phyloP scores from a whole-genome alignment of 805 yeast species.

The Hanseniaspora lindneri region DNA sequence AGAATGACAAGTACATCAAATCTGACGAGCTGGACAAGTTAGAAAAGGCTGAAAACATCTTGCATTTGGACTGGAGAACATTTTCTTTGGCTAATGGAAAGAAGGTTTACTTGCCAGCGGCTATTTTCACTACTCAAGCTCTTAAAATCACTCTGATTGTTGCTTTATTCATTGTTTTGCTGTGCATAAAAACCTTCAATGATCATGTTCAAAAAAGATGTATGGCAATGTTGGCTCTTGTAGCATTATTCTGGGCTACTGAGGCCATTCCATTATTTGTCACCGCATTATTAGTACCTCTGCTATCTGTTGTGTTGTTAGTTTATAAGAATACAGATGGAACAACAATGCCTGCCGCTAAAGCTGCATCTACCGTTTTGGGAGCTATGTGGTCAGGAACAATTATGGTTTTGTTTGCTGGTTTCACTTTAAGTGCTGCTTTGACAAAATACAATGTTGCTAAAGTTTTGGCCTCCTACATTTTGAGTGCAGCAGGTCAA shows the following conservation, averaged over 20 bases:
- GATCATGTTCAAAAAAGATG: constrained; percentile 51
- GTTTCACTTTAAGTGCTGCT: constrained; percentile 89
- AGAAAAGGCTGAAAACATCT: constrained; percentile 16
- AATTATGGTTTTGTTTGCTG: constrained; percentile 78
- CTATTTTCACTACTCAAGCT: constrained; percentile 37
- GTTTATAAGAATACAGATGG: constrained; percentile 48
- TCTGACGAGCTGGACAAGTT: constrained; percentile 23
- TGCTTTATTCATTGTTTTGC: constrained; percentile 40
- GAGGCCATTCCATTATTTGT: constrained; percentile 87
- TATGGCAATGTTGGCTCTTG: constrained; percentile 51
- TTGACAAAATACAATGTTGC: constrained; percentile 83
- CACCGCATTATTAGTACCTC: constrained; percentile 77
- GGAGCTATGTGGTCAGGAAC: constrained; percentile 90
- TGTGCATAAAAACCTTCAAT: constrained; percentile 50
- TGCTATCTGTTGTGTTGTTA: constrained; percentile 57
- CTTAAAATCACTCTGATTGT: constrained; percentile 40
- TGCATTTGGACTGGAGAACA: constrained; percentile 29
- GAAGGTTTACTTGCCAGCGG: constrained; percentile 36
- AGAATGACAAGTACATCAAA: constrained; percentile 25
- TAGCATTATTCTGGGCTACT: constrained; percentile 81
- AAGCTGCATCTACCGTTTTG: constrained; percentile 57
- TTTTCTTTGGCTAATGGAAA: constrained; percentile 27
- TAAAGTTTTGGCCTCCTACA: constrained; percentile 73
- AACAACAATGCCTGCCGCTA: constrained; percentile 48
- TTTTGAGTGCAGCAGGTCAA: constrained; percentile 68